Percentiles rank a stretch among this genome's conserved stretches.
Conservation (phyloP, 306 rosid genomes). For the Mucuna pruriens region DNA sequence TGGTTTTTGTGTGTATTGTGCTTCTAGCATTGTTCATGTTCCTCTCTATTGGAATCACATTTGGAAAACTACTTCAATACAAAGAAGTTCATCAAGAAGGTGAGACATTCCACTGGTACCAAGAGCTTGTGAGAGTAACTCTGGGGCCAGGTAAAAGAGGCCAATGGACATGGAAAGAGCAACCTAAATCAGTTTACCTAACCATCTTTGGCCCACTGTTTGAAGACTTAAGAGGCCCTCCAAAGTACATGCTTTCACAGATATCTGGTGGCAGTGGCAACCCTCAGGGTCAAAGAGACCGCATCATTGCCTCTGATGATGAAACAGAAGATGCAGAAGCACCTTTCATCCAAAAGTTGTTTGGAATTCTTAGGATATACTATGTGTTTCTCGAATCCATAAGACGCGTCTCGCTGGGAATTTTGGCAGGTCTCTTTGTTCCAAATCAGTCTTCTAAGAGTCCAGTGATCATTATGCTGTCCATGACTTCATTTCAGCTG, state of each 20-base stretch:
- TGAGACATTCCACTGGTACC: constrained; percentile 77
- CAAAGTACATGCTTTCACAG: constrained; percentile 95
- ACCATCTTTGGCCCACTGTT: constrained; percentile 77
- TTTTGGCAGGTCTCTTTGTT: constrained; percentile 66
- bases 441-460: constrained; percentile 50
- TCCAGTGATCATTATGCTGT: constrained; percentile 56
- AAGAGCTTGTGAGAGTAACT: constrained; percentile 75
- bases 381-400: constrained; percentile 69
- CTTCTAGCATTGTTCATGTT: constrained; percentile 76
- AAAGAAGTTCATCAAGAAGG: constrained; percentile 94
- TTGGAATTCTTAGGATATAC: constrained; percentile 92
- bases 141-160: constrained; percentile 95
- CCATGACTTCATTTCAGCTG: constrained; percentile 74
- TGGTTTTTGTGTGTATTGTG: constrained; percentile 48
- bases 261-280: constrained; percentile 58
- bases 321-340: constrained; percentile 98
- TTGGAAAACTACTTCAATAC: constrained; percentile 87
- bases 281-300: constrained; percentile 50
- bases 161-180: constrained; percentile 89
- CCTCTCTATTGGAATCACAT: constrained; percentile 85
- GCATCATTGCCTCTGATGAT: constrained; percentile 81
- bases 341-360: constrained; percentile 85
- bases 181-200: constrained; percentile 52
- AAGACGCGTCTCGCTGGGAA: constrained; percentile 64
- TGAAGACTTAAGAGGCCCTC: constrained; percentile 95